Evolutionary conservation across 345 rosid species (phyloP), one percentile per base, ranked within the genome.

Genomic region (Salix suchowensis): DNA sequence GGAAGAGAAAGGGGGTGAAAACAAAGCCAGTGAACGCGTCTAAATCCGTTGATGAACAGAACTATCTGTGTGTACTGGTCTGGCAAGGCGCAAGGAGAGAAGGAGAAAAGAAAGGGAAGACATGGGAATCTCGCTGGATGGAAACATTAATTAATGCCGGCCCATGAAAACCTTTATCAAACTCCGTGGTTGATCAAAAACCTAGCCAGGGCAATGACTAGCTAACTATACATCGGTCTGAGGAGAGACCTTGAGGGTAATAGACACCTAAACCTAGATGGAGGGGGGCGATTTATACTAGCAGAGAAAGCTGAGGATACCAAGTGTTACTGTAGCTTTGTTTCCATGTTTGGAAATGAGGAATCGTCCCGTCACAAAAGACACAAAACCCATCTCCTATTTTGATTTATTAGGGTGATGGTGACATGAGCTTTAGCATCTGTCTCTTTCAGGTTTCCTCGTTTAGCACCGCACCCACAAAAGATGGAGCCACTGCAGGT

Each of bases 401-500:
- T 21, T 42, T 74, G 15, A 64, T 74, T 67, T 61, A 52, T 50
- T 24, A 44, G 40, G 13, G 67, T 81, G 94, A 91, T 73, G 79
- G 80, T 86, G 96, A 89, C 98, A 79, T 83, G 84, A 84, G 86
- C 82, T 84, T 80, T 48, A 75, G 84, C 88, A 78, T 82, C 71
- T 48, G 94, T 93, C 97, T 40, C 81, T 79, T 77, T 89, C 94
- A 86, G 40, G 12, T 87, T 91, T 81, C 97, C 92, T 68, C 78
- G 65, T 85, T 90, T 88, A 89, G 88, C 89, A 87, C 86, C 88
- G 90, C 88, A 88, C 91, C 89, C 92, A 88, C 91, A 85, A 88
- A 89, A 87, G 88, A 86, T 83, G 94, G 97, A 85, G 77, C 65
- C 80, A 82, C 60, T 76, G 60, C 73, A 73, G 85, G 85, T 80